Evolutionary conservation across 2,329 filamentous ascomycete species (phyloP).

Genomic region (Aciculosporium take): DNA sequence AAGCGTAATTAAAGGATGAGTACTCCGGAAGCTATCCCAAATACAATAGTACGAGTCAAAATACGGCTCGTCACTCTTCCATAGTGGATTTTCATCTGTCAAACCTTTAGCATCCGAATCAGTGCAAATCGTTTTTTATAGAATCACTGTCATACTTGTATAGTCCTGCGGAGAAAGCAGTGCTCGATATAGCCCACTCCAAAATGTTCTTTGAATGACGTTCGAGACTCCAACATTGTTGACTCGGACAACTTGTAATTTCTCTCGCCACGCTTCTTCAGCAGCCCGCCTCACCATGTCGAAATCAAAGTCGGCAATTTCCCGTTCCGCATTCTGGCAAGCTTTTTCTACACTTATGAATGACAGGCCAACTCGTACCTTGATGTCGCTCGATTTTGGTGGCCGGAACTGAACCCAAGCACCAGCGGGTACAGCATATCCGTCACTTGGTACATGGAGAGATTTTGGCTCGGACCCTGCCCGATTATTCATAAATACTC

Average conservation of each 20-base stretch:
- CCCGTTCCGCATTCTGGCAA: constrained; percentile 53
- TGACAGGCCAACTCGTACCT: constrained; percentile 56
- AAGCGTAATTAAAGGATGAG: constrained; percentile 57
- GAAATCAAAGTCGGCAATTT: constrained; percentile 56
- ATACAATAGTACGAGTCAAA: constrained; percentile 57
- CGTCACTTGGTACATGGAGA: constrained; percentile 18
- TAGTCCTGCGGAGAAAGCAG: constrained; percentile 64
- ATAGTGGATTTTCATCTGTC: constrained; percentile 54
- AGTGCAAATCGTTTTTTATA: background rate
- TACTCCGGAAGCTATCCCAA: constrained; percentile 61
- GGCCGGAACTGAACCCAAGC: constrained; percentile 48
- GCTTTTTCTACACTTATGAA: constrained; percentile 55
- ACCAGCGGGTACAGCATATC: constrained; percentile 27
- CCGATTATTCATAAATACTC: constrained; percentile 41
- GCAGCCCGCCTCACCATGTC: constrained; percentile 38
- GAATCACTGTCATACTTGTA: constrained; percentile 25
- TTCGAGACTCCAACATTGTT: constrained; percentile 39
- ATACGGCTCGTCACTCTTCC: constrained; percentile 57
- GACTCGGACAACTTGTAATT: constrained; percentile 44
- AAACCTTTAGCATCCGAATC: constrained; percentile 10
- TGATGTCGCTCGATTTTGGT: constrained; percentile 28
- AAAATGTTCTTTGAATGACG: constrained; percentile 49
- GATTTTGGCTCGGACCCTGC: constrained; percentile 30
- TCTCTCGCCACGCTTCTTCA: constrained; percentile 46
- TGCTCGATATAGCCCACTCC: constrained; percentile 55